Conservation (phyloP, 148 eudicot species). For the Agrostemma githago region DNA sequence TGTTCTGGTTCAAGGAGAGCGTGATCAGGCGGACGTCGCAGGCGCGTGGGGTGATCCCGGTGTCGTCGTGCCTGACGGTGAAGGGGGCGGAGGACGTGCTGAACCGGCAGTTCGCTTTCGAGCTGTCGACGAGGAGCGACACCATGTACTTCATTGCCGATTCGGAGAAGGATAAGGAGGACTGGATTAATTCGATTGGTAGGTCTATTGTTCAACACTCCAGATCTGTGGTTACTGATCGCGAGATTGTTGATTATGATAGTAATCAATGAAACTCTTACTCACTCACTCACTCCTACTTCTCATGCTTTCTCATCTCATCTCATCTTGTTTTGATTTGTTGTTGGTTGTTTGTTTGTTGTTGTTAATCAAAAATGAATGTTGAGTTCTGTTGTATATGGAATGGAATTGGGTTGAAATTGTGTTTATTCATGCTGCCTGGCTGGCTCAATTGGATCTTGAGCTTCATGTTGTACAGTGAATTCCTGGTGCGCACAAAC, state of each 20-base stretch:
- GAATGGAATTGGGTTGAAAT: conserved; percentile 9
- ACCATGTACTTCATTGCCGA: conserved; percentile 91
- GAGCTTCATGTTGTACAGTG: neutral
- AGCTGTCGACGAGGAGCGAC: conserved; percentile 62
- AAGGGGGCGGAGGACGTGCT: conserved; percentile 88
- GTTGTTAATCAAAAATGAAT: neutral
- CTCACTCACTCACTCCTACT: too few species aligned
- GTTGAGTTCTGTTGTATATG: conserved; percentile 9
- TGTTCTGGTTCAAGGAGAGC: conserved; percentile 91
- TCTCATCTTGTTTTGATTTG: neutral
- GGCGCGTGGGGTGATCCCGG: conserved; percentile 78
- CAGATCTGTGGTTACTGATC: conserved; percentile 66
- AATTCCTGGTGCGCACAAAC: too few species aligned
- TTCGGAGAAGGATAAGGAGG: conserved; percentile 89
- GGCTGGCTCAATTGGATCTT: neutral
- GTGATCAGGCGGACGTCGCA: conserved; percentile 47
- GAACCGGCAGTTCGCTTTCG: conserved; percentile 64
- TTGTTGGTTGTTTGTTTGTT: neutral
- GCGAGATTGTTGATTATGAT: conserved; percentile 62
- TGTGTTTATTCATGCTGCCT: neutral
- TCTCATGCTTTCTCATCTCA: neutral
- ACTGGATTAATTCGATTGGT: conserved; percentile 91
- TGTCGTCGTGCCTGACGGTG: conserved; percentile 62
- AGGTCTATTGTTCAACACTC: conserved; percentile 84
- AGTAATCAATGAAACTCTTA: conserved; percentile 7